Evolutionary conservation across 345 rosid species (phyloP).

Genomic region (Microcos paniculata): DNA sequence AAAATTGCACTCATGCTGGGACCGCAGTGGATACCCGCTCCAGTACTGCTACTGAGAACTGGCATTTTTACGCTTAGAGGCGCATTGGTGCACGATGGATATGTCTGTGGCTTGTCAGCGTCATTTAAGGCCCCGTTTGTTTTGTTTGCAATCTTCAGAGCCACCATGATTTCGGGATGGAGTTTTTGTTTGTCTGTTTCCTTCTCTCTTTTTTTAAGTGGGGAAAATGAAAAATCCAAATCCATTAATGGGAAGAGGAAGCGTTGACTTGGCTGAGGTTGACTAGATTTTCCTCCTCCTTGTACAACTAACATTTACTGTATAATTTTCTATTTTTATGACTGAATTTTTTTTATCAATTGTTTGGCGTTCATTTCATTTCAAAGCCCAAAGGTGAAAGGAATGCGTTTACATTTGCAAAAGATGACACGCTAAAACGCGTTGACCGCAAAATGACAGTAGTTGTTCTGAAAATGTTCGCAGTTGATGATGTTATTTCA

Average conservation of each 20-base stretch:
- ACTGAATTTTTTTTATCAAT: not conserved
- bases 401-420: not conserved
- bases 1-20: constrained; percentile 4
- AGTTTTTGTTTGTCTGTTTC: not conserved
- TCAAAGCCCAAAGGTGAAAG: no score
- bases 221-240: no score
- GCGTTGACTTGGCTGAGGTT: not conserved
- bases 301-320: no score
- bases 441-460: not conserved
- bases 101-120: constrained; percentile 4
- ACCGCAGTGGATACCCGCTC: constrained; percentile 9
- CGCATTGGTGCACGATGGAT: constrained; percentile 15
- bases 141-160: not conserved
- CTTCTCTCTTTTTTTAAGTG: not conserved
- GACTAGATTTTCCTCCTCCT: not conserved
- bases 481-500: not conserved
- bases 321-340: no score
- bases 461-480: not conserved
- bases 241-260: not conserved
- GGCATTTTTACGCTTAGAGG: not conserved
- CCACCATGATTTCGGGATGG: not conserved
- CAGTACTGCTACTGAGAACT: constrained; percentile 11
- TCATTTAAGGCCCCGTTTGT: constrained; percentile 1
- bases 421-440: not conserved
- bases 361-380: no score